Evolutionary conservation across 78 protist genomes (phyloP), one percentile per base, ranked within the genome.

Genomic region (Polysphondylium violaceum): DNA sequence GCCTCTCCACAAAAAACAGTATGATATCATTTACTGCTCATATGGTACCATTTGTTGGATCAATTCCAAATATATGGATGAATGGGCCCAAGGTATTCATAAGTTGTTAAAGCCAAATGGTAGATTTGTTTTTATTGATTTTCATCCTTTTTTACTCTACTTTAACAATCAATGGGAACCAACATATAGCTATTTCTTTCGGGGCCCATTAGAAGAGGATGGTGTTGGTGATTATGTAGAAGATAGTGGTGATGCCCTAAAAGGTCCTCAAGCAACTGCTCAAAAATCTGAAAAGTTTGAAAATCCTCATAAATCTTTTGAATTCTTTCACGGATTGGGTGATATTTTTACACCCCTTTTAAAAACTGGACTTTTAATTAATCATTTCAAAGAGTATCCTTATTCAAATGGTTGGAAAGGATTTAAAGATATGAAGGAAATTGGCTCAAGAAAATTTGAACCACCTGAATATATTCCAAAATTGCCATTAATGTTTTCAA

Each of bases 181-280:
- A 8, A 71, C 76, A 7, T 71, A 38, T 38, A 25, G 38, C 5
- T 71, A 71, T 29, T 71, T 71, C 14, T 33, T 47, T 2, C 41
- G 29, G 47, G 76, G 60, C 4, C 64, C 76, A 1, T 8, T 71
- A 23, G 73, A 29, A 6, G 29, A 71, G 25, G 76, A 71, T 3
- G 76, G 76, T 23, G 76, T 71, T 31, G 76, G 76, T 29, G 76
- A 71, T 33, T 71, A 71, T 47, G 76, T 71, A 23, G 60, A 33
- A n/a, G 76, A 71, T 29, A 47, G 61, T 11, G 76, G 76, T 2
- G 76, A 47, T 71, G 76, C 44, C 14, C 59, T 71, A 16, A 27
- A 25, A 1, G 35, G 55, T 3, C 31, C 19, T 6, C 3, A 61
- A 64, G 29, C 47, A 3, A 2, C 40, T 17, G 73, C 50, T 8